Base-by-base conservation (phyloP, 2,329 filamentous ascomycete genomes). In the Delphinella strobiligena region DNA sequence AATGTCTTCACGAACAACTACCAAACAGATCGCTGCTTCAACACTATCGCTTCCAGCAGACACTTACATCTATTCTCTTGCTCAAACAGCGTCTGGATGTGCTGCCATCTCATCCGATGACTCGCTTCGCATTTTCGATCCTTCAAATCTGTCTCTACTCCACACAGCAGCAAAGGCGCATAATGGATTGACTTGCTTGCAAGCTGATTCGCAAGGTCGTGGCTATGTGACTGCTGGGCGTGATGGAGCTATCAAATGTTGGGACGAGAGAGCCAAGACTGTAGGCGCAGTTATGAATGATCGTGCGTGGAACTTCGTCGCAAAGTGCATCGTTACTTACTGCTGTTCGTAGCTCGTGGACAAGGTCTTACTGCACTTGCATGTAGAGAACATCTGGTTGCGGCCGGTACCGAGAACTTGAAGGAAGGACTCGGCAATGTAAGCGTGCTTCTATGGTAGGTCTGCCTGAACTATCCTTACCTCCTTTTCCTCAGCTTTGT, bases 31-130 rank as follows among this genome's bases (percentile, higher is more conserved):
- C 4, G 36, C 38, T 16, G 36, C 36, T 3, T 39, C 41, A 4
- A 37, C 19, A 5, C 42, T 47, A 1, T 42, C 43, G 9, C 30
- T 49, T 15, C 43, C 45, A 7, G 17, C 36, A 3, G 43, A 47
- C 19, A 48, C 69, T 37, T 81, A 80, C 54, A 68, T 80, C 24
- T 69, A 77, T 36, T 68, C 75, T 43, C 62, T 81, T 38, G 61
- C 62, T 1, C 69, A 41, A 8, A 42, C 43, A 22, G 47, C 46
- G 30, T 45, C 41, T 27, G 49, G 54, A 4, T 65, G 82, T 31
- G 75, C 74, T 2, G 69, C 74, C 12, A 80, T 82, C 41, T 73
- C 78, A 3, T 84, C 82, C 0, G 79, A 86, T 60, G 75, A 84
- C 58, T 70, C 67, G n/a, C 64, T 88, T 15, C 71, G 74, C 19